These are phyloP conservation scores for Colletotrichum sp. DNA, from an alignment of 2,329 filamentous ascomycete genomes.

Conservation along the genomic window DNA sequence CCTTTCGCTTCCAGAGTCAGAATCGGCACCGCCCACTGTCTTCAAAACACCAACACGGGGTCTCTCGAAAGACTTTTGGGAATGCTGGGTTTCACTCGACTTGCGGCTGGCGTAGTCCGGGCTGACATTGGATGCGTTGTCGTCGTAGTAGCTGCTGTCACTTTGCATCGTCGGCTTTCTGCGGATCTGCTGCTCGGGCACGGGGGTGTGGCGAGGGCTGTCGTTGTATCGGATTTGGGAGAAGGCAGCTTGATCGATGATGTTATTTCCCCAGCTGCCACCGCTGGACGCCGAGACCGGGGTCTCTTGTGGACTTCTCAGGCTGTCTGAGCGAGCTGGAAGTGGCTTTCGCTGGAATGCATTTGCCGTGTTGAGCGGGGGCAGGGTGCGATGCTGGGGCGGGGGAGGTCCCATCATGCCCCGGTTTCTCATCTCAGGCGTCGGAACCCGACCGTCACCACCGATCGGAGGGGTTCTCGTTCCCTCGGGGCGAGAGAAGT, in stretches of 20 bases:
- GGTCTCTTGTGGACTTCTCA: constrained; percentile 34
- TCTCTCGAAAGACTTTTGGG: constrained; percentile 60
- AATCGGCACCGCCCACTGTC: constrained; percentile 68
- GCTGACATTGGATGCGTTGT: constrained; percentile 67
- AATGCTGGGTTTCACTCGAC: constrained; percentile 47
- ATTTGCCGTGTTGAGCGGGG: constrained; percentile 29
- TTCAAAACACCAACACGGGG: constrained; percentile 82
- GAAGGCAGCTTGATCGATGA: constrained; percentile 54
- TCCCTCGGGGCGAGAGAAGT: constrained; percentile 22
- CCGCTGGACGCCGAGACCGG: constrained; percentile 41
- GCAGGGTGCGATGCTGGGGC: constrained; percentile 3
- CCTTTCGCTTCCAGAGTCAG: constrained; percentile 18
- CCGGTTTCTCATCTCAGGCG: constrained; percentile 25
- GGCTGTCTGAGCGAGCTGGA: constrained; percentile 41
- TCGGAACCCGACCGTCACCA: constrained; percentile 13
- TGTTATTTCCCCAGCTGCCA: constrained; percentile 41
- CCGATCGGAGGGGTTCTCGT: constrained; percentile 18
- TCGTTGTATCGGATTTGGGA: constrained; percentile 46
- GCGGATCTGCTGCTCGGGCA: constrained; percentile 26
- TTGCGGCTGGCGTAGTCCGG: constrained; percentile 79
- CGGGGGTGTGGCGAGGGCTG: constrained; percentile 19
- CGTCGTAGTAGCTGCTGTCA: constrained; percentile 60
- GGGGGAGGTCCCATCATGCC: constrained; percentile 21
- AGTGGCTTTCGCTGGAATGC: constrained; percentile 58
- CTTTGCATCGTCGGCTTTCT: constrained; percentile 37